Evolutionary conservation across 1,284 basidiomycete genomes (phyloP), one percentile per base, ranked within the genome.

Genomic region (Dichomitus squalens): DNA sequence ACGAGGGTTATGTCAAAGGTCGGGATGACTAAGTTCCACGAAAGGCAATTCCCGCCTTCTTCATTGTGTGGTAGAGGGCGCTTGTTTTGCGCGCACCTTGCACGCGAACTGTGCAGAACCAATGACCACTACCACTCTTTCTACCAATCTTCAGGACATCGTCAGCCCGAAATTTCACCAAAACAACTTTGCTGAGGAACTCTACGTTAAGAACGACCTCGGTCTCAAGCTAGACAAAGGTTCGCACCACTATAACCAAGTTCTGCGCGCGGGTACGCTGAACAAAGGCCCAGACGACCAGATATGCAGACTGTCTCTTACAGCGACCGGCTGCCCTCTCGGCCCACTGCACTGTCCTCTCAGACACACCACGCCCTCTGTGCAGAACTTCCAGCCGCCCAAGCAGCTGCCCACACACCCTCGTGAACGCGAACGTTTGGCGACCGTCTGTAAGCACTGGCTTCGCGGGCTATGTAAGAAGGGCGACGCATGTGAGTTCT

Each of bases 361-460:
- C 56, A 85, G 96, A 20, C 96, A 98, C 72, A 96, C 94, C 0
- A 79, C 82, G 0, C 95, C 96, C 0, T 92, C 93, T 16, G 75
- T 85, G 0, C 81, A 84, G 60, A 98, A 98, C 73, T 98, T 97
- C 67, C 88, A 92, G 69, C 90, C 92, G 0, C 86, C 90, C 2
- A 90, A 92, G 59, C 87, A 89, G 58, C 75, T 89, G 2, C 92
- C 93, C 2, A 85, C 84, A 0, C 90, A 94, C 68, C 91, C 89
- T 25, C 83, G 88, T 49, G 93, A 95, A 69, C 80, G 94, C 59
- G 93, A 95, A 70, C 87, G 93, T 59, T 81, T 95, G 48, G 86
- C 91, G 20, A 96, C 94, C 0, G 93, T 99, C n/a, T 99, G 97
- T 79, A 99, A 99, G 79, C 97, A 99, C 77, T 99, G 96, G 93